These are phyloP conservation scores for Saitoella complicata DNA, from an alignment of 805 yeast genomes.

Conservation along the genomic window DNA sequence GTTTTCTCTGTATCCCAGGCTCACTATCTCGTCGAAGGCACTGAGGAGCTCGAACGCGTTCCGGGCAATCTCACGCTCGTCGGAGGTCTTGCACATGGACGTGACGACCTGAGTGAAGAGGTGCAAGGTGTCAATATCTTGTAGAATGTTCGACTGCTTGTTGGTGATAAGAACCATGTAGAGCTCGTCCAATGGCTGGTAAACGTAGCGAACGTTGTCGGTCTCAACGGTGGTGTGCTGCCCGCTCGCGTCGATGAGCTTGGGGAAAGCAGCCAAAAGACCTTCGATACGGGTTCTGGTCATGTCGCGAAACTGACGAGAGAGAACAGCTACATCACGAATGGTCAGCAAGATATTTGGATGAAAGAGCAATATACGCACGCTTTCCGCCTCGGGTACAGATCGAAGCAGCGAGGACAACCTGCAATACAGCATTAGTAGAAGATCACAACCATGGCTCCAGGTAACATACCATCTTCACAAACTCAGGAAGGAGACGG, in stretches of 20 bases:
- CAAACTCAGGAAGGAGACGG: too few species aligned
- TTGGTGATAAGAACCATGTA: conserved; percentile 84
- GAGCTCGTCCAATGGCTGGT: conserved; percentile 88
- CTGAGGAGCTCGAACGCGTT: conserved; percentile 76
- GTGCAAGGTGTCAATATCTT: conserved; percentile 84
- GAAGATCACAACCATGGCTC: too few species aligned
- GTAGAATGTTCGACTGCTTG: conserved; percentile 77
- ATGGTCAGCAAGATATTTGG: neutral
- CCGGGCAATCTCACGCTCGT: conserved; percentile 67
- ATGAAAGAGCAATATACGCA: neutral
- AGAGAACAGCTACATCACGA: conserved; percentile 38
- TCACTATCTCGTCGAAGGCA: conserved; percentile 88
- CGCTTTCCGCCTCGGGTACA: conserved; percentile 84
- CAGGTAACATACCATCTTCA: too few species aligned
- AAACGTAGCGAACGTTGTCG: conserved; percentile 79
- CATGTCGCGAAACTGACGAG: conserved; percentile 81
- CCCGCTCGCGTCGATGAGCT: conserved; percentile 49
- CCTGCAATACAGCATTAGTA: conserved; percentile 81
- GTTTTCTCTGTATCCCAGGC: conserved; percentile 80
- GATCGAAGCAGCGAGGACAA: conserved; percentile 69
- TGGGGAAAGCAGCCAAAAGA: conserved; percentile 70
- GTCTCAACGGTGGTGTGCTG: conserved; percentile 93
- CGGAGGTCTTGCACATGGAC: conserved; percentile 50
- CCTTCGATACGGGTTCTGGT: conserved; percentile 74
- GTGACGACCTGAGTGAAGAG: conserved; percentile 70